Evolutionary conservation across 192 early-diverging fungal genomes (phyloP).

Genomic region (Backusella mclennaniae): DNA sequence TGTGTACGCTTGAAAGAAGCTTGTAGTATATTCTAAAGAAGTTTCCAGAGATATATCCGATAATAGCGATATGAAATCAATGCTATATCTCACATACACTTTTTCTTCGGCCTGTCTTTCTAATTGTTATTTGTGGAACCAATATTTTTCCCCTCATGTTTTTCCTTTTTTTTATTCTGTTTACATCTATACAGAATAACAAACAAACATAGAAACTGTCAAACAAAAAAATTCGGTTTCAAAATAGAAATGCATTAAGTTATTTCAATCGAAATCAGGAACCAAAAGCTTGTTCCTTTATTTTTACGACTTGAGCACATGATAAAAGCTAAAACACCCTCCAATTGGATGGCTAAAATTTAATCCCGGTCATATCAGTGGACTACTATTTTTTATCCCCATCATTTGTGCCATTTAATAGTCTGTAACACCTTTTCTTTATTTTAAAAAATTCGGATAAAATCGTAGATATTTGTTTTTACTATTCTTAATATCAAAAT

Average conservation of each 20-base stretch:
- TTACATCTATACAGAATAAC: not conserved
- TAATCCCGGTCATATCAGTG: not conserved
- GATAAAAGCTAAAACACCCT: not conserved
- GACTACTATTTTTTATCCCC: not conserved
- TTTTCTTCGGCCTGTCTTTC: not conserved
- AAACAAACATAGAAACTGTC: not conserved
- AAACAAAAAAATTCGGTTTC: not conserved
- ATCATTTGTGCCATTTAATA: not conserved
- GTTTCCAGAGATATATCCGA: not conserved
- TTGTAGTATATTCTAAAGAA: not conserved
- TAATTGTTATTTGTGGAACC: not conserved
- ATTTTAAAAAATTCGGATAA: not conserved
- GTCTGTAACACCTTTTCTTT: not conserved
- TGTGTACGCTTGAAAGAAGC: not conserved
- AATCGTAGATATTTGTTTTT: not conserved
- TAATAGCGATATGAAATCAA: not conserved
- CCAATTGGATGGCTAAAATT: not conserved
- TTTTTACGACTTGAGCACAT: not conserved
- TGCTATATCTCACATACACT: not conserved
- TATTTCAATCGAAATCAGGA: not conserved
- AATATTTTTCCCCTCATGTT: not conserved
- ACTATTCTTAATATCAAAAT: not conserved
- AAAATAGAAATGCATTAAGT: not conserved
- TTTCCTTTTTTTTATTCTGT: not conserved
- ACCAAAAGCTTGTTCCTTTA: not conserved